Percentiles rank a stretch among this genome's conserved stretches.
These are phyloP conservation scores for Trichoderma breve DNA, from an alignment of 2,329 filamentous ascomycete genomes.

Conservation along the genomic window DNA sequence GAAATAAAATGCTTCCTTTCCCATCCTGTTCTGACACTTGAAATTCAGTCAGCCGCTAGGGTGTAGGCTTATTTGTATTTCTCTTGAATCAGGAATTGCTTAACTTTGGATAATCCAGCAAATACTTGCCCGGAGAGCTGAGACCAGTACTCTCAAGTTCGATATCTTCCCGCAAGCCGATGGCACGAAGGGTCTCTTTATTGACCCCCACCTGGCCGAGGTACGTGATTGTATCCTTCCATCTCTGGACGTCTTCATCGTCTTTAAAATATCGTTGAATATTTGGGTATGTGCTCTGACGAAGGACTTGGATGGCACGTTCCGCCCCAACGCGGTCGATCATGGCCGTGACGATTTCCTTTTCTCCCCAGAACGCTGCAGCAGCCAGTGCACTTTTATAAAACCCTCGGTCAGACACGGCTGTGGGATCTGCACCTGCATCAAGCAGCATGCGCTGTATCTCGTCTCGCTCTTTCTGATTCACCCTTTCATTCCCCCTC, in stretches of 20 bases:
- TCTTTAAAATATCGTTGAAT: not conserved
- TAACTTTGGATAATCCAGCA: too few species aligned
- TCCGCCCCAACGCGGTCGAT: not conserved
- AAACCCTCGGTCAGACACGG: not conserved
- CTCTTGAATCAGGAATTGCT: too few species aligned
- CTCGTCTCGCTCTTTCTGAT: too few species aligned
- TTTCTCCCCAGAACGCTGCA: not conserved
- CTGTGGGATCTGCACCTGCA: not conserved
- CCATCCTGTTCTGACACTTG: too few species aligned
- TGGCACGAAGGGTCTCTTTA: not conserved
- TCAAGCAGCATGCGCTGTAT: not conserved
- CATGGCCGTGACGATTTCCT: not conserved
- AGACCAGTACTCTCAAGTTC: not conserved
- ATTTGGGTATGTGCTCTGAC: not conserved
- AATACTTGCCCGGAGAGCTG: too few species aligned
- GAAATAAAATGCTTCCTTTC: too few species aligned
- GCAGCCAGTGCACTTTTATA: constrained; percentile 1
- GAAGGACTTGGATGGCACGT: not conserved
- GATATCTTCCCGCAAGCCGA: not conserved
- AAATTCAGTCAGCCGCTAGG: too few species aligned
- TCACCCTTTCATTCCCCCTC: too few species aligned
- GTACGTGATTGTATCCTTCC: not conserved
- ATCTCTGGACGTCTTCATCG: not conserved
- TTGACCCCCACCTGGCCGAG: not conserved
- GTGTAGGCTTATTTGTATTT: too few species aligned